A percentile compares a stretch with the other conserved stretches of the same genome.
phyloP scores from a whole-genome alignment of 768 basidiomycete genomes.

The Leccinellum albellum region DNA sequence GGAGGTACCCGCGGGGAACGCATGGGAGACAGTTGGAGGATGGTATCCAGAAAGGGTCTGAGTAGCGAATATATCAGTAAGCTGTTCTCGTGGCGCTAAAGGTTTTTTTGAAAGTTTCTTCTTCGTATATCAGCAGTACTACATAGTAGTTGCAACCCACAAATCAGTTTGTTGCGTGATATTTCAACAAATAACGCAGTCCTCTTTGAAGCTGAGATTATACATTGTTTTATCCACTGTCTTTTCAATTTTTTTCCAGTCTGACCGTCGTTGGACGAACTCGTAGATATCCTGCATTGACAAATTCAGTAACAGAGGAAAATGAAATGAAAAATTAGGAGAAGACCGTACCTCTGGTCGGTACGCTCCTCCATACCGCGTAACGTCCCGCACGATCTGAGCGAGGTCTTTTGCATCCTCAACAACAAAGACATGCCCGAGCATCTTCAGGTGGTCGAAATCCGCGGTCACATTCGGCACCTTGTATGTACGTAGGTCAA shows the following conservation, averaged over 20 bases:
- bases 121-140: neutral
- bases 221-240: slow-evolving; percentile 95
- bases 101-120: neutral
- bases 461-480: slow-evolving; percentile 80
- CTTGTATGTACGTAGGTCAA: slow-evolving; percentile 27
- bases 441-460: slow-evolving; percentile 94
- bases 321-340: neutral
- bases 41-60: slow-evolving; percentile 18
- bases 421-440: slow-evolving; percentile 94
- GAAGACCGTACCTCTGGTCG: slow-evolving; percentile 73
- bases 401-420: slow-evolving; percentile 95
- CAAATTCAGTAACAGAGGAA: neutral
- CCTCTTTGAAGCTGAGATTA: slow-evolving; percentile 88
- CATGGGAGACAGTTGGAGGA: slow-evolving; percentile 57
- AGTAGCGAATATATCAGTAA: neutral
- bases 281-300: slow-evolving; percentile 79
- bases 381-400: slow-evolving; percentile 92
- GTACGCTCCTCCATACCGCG: slow-evolving; percentile 92
- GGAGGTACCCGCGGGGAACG: slow-evolving; percentile 58
- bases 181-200: slow-evolving; percentile 56
- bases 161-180: too few relatives aligned
- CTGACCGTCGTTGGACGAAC: slow-evolving; percentile 89
- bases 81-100: neutral
- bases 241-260: slow-evolving; percentile 99
- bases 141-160: neutral